Evolutionary conservation across 2,329 filamentous ascomycete species (phyloP), one percentile per base, ranked within the genome.

Genomic region (Ophiostoma ips): DNA sequence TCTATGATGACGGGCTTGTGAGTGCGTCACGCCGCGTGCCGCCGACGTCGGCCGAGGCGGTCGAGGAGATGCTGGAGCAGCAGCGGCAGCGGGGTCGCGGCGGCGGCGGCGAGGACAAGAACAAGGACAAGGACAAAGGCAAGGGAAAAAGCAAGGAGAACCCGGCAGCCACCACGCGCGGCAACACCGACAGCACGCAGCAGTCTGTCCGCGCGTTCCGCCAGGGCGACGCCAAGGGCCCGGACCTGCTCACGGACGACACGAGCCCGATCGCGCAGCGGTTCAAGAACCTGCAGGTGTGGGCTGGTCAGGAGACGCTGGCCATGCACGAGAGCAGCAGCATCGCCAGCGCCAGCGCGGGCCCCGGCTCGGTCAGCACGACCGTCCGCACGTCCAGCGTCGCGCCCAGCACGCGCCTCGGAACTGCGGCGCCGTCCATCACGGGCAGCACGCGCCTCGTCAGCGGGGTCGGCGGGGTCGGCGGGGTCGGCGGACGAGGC

Each of bases 211-310:
- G 21, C 8, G 45, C 58, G 38, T 59, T 59, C 48, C 55, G 49
- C 45, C 53, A 49, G 13, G 58, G 58, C 21, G 52, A 57, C 38
- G 49, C 50, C 46, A 56, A 57, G 45, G 46, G 30, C 15, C 51
- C 52, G 1, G 51, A 58, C 44, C 50, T 57, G 28, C 51, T 59
- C 38, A 58, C 58, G 2, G 55, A 54, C 19, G 51, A 54, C 33
- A 13, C 30, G 10, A 41, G 18, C 34, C 31, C 48, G 2, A 1
- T 16, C 5, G 40, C 18, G 19, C 19, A 18, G 12, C 49, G 38
- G 3, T 28, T 21, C 9, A 52, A 34, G 13, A 49, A 40, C 5
- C 6, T 24, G 24, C 24, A 28, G 6, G 40, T 30, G 12, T 56
- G 55, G 55, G 31, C 50, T 1, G 53, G 50, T 3, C 55, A 55